Percentiles rank a stretch among this genome's conserved stretches.
These are phyloP conservation scores for Amyloporia xantha DNA, from an alignment of 768 basidiomycete species.

Conservation along the genomic window DNA sequence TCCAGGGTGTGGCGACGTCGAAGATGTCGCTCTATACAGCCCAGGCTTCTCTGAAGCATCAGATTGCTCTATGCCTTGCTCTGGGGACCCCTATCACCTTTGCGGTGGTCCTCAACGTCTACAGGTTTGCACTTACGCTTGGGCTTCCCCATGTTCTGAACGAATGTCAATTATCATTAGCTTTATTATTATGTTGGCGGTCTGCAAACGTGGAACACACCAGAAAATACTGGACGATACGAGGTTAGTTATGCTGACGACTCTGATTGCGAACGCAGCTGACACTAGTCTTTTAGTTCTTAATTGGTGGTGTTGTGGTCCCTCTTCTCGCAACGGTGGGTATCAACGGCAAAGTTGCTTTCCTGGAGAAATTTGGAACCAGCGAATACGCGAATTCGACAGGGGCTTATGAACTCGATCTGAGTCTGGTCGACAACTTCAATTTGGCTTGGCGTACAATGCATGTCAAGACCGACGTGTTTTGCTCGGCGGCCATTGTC, in stretches of 20 bases:
- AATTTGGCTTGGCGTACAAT: constrained; percentile 61
- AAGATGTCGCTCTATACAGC: constrained; percentile 38
- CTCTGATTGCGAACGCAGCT: background rate
- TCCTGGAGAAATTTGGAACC: constrained; percentile 72
- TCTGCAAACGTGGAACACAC: constrained; percentile 59
- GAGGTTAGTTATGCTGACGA: constrained; percentile 40
- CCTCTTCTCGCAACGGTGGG: constrained; percentile 72
- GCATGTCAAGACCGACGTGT: constrained; percentile 73
- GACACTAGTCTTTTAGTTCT: constrained; percentile 25
- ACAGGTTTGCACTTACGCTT: constrained; percentile 31
- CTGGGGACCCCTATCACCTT: constrained; percentile 62
- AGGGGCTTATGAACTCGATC: constrained; percentile 74
- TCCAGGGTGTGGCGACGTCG: constrained; percentile 64
- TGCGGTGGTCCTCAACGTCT: constrained; percentile 58
- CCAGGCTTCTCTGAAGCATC: constrained; percentile 28
- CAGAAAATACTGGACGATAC: constrained; percentile 59
- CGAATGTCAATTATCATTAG: constrained; percentile 1
- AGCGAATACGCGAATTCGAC: constrained; percentile 57
- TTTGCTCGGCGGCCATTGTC: constrained; percentile 68
- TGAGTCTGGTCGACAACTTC: constrained; percentile 42
- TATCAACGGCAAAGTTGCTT: constrained; percentile 75
- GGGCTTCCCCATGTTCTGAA: background rate
- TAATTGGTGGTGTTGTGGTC: constrained; percentile 56
- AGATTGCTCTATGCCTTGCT: constrained; percentile 46
- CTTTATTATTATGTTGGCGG: constrained; percentile 26